These are phyloP conservation scores for Oryza nivara DNA, from an alignment of 176 grass and related monocot genomes.

Conservation along the genomic window DNA sequence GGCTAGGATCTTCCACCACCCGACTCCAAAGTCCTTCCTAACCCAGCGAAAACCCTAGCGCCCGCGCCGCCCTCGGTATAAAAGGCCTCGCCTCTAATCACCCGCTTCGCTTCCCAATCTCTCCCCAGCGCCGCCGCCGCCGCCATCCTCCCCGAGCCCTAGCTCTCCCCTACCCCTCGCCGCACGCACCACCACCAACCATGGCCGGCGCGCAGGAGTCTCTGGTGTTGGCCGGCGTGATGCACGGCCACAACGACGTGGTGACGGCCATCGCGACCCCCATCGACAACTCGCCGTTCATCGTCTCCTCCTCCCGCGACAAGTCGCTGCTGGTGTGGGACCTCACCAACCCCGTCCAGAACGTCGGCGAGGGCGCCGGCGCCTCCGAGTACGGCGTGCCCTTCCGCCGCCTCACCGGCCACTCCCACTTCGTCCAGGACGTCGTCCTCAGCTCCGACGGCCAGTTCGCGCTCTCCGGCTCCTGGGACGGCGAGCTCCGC, in stretches of 20 bases:
- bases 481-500: conserved; percentile 92
- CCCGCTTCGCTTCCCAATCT: conserved; percentile 6
- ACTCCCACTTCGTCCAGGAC: conserved; percentile 93
- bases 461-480: conserved; percentile 87
- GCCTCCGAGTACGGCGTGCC: conserved; percentile 65
- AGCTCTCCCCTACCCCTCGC: conserved; percentile 23
- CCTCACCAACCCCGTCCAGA: conserved; percentile 60
- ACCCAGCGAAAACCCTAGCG: conserved; percentile 47
- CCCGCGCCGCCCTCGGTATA: conserved; percentile 14
- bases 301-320: conserved; percentile 93
- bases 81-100: not conserved
- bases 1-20: conserved; percentile 26
- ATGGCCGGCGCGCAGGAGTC: conserved; percentile 68
- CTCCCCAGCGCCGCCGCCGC: conserved; percentile 39
- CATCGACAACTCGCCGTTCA: conserved; percentile 74
- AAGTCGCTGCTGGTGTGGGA: conserved; percentile 92
- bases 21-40: not conserved
- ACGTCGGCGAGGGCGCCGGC: conserved; percentile 14
- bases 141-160: not conserved
- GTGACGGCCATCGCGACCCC: conserved; percentile 87
- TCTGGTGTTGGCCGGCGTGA: conserved; percentile 70
- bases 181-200: not conserved
- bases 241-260: conserved; percentile 74
- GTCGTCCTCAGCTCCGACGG: conserved; percentile 83
- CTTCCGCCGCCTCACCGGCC: conserved; percentile 85